Evolutionary conservation across 1,139 yeast genomes (phyloP), one percentile per base, ranked within the genome.

Genomic region (Petasospora fabianii): DNA sequence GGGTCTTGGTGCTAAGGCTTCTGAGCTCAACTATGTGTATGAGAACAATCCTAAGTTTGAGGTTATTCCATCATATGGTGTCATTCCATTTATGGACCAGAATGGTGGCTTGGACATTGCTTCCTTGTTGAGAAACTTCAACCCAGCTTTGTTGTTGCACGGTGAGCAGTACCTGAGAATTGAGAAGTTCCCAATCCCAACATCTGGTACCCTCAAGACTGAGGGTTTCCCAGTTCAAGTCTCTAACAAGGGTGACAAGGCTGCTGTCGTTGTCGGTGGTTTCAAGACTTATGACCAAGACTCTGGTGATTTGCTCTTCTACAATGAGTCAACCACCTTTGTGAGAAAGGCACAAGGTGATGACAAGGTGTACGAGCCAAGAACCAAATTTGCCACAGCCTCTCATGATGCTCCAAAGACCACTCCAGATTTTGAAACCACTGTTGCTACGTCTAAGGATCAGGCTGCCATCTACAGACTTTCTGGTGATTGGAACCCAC

Each of bases 131-230:
- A 84, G 81, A 49, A 81, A 86, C 66, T 90, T 86, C 72, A 86
- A 86, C 67, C 96, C 95, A 51, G 77, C 84, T 80, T 73, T 82
- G 66, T 73, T 92, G 59, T 73, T 92, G 55, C 97, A 92, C 61
- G 98, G 98, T 48, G 98, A 92, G 66, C 97, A 92, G 62, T 92
- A 84, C 64, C 71, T 90, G 54, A 90, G 80, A 65, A 66, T 92
- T 49, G 75, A 75, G 53, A 78, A 83, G 62, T 80, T 75, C 72
- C 95, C 95, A 49, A 71, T 92, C 43, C 95, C 96, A 50, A 77
- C 84, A 5, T 78, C 75, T 43, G 92, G 80, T 11, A 62, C 66
- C 3, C 61, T 88, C 38, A 73, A 65, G 47, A 84, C 95, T 14
- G 69, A 73, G 31, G 73, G 77, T 46, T 67, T 62, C 47, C 90